phyloP scores from a whole-genome alignment of 352 stramenopile species.

The Phytophthora rubi region DNA sequence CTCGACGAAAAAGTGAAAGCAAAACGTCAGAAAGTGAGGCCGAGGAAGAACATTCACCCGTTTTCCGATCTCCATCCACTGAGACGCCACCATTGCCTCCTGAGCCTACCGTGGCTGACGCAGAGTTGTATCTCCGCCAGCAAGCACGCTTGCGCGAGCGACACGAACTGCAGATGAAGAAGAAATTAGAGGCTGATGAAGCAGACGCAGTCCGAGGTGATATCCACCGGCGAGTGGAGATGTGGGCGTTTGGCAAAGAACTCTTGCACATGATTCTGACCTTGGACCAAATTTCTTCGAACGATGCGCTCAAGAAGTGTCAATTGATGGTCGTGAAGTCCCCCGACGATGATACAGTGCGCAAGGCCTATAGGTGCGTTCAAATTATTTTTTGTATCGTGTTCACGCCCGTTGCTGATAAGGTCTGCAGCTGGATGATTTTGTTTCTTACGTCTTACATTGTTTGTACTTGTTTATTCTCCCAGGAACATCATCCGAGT shows the following conservation, averaged over 20 bases:
- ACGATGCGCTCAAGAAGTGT: conserved; percentile 74
- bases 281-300: conserved; percentile 82
- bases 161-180: conserved; percentile 83
- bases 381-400: conserved; percentile 7
- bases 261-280: conserved; percentile 86
- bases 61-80: conserved; percentile 16
- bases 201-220: conserved; percentile 77
- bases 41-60: conserved; percentile 34
- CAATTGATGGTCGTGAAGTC: conserved; percentile 84
- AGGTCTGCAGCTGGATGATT: too few relatives aligned
- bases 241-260: conserved; percentile 88
- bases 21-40: conserved; percentile 71
- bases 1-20: conserved; percentile 52
- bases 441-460: too few relatives aligned
- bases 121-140: conserved; percentile 81
- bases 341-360: conserved; percentile 79
- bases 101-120: conserved; percentile 71
- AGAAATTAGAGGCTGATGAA: conserved; percentile 81
- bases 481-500: conserved; percentile 87
- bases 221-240: conserved; percentile 78
- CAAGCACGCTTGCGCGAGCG: conserved; percentile 83
- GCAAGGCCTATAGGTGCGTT: conserved; percentile 81
- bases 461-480: not conserved
- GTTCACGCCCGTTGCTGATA: not conserved
- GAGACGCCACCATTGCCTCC: conserved; percentile 69